Evolutionary conservation across 1,284 basidiomycete genomes (phyloP), one percentile per base, ranked within the genome.

Genomic region (Melampsora americana): DNA sequence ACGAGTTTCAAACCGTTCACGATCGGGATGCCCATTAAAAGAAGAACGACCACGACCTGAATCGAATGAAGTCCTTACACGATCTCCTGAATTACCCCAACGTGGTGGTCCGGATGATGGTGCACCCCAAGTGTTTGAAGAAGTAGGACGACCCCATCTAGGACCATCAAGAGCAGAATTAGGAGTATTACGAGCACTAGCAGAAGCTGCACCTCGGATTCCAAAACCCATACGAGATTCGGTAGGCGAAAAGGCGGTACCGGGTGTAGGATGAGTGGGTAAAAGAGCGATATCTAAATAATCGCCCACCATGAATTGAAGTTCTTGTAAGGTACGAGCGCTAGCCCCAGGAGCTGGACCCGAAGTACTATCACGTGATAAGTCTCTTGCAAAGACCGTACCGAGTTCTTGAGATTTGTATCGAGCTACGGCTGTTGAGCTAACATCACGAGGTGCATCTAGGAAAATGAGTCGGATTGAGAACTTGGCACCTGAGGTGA

Each of bases 251-350:
- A 26, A 35, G 23, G 30, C 46, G 23, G 70, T 18, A 2, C 35
- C 16, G 9, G 3, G 6, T 30, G 50, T 39, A 6, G 65, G 65
- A 60, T 53, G 42, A 6, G 65, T 56, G 2, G 71, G 65, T 18
- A 74, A 35, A 26, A 74, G 62, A 32, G 71, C 71, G 20, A 74
- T 42, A 20, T 74, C 71, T 14, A 74, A 32, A 60, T 42, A 74
- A 35, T 74, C 71, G 11, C 71, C 71, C n/a, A 74, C 71, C 32
- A 65, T 50, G 42, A 74, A 74, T 48, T 56, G 46, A 12, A 74
- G 14, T 12, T 74, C 71, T 46, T 60, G 46, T 7, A 74, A 50
- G 11, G 71, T 66, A 26, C 65, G 62, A 46, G 61, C 26, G 26
- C 60, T 50, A 28, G 18, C 56, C 9, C 9, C 26, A 2, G 71